Base-by-base conservation (phyloP, 495 filamentous ascomycete genomes). In the Aspergillus ostianus region DNA sequence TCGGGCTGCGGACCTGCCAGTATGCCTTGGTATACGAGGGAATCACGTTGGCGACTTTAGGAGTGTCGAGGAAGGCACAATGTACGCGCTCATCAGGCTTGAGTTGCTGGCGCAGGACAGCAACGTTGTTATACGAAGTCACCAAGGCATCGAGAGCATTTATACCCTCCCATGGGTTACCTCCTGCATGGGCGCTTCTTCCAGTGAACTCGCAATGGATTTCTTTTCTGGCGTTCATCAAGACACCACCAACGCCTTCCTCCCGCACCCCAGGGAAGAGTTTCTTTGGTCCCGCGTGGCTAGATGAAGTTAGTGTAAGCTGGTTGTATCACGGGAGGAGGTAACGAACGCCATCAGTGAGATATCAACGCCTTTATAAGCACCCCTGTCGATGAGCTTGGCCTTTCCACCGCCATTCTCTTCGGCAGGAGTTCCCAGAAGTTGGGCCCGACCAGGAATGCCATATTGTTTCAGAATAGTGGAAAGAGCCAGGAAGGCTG, bases 351-450 rank as follows among this genome's bases (percentile, higher is more conserved):
- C 81, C 70, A 90, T 87, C 36, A 90, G 73, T 19, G 75, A 84
- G 57, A 89, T 79, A 65, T 89, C 85, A n/a, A 87, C 85, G 17
- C 77, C 77, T 32, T 80, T 72, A 68, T 87, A 90, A 5, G 87
- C 88, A 0, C 85, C 86, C 0, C 77, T 80, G 18, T 87, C 67
- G 29, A 90, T 76, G 8, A 90, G 76, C 47, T 80, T 82, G 56
- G 85, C 85, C 67, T 91, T 90, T 21, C 87, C 88, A 8, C 87
- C 87, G 12, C 86, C 85, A 18, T 82, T 83, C 74, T 90, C 87
- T 69, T 91, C 88, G 0, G 84, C 88, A 0, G 88, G 88, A 0
- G 87, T 90, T 19, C 88, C 88, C 26, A 90, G 81, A 30, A 91
- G 64, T 47, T 85, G 71, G 0, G 87, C 75, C 47, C 84, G 84